Base-by-base conservation (phyloP, 345 rosid genomes). In the Cochlearia excelsa region DNA sequence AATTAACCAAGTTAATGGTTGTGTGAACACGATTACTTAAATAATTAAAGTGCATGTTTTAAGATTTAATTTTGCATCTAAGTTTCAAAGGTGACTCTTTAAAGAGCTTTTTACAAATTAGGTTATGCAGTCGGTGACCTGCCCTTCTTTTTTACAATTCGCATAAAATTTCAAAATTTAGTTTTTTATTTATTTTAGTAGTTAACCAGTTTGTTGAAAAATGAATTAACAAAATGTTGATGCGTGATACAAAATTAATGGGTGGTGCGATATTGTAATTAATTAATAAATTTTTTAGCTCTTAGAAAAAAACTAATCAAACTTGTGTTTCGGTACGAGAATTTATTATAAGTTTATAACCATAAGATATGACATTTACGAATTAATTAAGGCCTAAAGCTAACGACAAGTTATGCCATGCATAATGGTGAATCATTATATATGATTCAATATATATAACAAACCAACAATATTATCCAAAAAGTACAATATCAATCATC, bases 51-150 rank as follows among this genome's bases (percentile, higher is more conserved):
- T 26, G 46, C 50, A 51, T 44, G 6, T 37, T 37, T 4, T 4
- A 37, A 37, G 7, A 4, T 33, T 43, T 58, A 46, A 58, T 34
- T 34, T 7, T 41, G 9, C 1, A 5, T 27, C 10, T 16, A 42
- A 50, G 40, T 50, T 58, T 58, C 64, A 57, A 66, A 57, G 58
- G 8, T 16, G 30, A 8, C 58, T 50, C 65, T 29, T 67, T 66
- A 2, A 65, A 59, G 55, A 38, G 62, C 68, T 69, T 69, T 68
- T 7, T 7, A 39, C 64, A 49, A 62, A 48, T 69, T 69, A 69
- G 68, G 68, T 63, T 60, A 63, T 43, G 63, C 8, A 63, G 68
- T 69, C 56, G 74, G 68, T 69, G 54, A 63, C 74, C 64, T 53
- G 68, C 54, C 46, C 64, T 55, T 30, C 16, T 3, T 49, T 46